Percentiles rank a stretch among this genome's conserved stretches.
phyloP scores from a whole-genome alignment of 345 rosid genomes.

The Mangifera indica region DNA sequence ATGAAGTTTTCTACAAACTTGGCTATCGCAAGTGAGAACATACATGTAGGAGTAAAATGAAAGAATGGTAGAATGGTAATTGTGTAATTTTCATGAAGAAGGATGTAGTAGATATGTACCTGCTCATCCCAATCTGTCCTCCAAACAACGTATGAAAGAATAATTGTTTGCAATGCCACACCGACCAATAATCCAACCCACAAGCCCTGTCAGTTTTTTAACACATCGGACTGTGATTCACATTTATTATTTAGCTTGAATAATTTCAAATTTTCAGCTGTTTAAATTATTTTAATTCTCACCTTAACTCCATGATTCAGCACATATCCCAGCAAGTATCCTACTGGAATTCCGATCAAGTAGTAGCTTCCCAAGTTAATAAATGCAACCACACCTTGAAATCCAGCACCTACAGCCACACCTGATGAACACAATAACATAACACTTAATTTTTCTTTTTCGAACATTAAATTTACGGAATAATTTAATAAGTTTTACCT shows the following conservation, averaged over 20 bases:
- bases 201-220: slow-evolving; percentile 33
- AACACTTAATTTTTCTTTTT: not conserved
- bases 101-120: slow-evolving; percentile 2
- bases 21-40: too few relatives aligned
- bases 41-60: too few relatives aligned
- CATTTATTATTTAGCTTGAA: too few relatives aligned
- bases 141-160: slow-evolving; percentile 19
- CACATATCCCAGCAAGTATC: slow-evolving; percentile 16
- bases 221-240: too few relatives aligned
- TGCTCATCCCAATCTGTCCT: slow-evolving; percentile 35
- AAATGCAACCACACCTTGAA: slow-evolving; percentile 30
- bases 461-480: too few relatives aligned
- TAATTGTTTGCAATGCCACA: slow-evolving; percentile 23
- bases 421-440: slow-evolving; percentile 17
- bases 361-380: slow-evolving; percentile 38
- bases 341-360: slow-evolving; percentile 31
- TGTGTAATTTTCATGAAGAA: not conserved
- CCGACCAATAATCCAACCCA: slow-evolving; percentile 36
- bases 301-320: slow-evolving; percentile 8
- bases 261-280: too few relatives aligned
- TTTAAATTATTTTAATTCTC: too few relatives aligned
- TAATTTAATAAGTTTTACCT: slow-evolving; percentile 26
- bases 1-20: too few relatives aligned
- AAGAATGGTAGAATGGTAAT: not conserved
- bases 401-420: slow-evolving; percentile 33